Evolutionary conservation across 129 eudicot genomes (phyloP), one percentile per base, ranked within the genome.

Genomic region (Flaveria trinervia): DNA sequence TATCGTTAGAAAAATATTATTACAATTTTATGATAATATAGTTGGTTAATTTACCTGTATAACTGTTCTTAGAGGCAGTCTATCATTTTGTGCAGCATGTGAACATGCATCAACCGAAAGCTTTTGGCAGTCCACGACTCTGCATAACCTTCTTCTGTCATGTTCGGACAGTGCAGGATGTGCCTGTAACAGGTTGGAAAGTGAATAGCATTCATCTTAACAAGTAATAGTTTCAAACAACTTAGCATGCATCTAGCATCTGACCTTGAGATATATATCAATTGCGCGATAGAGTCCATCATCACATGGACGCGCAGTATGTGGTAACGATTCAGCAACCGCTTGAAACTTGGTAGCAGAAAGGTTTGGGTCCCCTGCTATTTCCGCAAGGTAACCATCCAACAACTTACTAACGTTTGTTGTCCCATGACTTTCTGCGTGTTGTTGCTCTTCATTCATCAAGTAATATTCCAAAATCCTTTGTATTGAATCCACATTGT

Each of bases 221-320:
- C n/a, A 13, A 13, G 2, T 49, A 49, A 13, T 1, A 36, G 41
- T 36, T 45, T 45, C 11, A 45, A 45, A 45, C 49, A 45, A 45
- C 49, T 45, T 45, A n/a, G 14, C n/a, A 5, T 3, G 18, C 13
- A 15, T 23, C 2, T 10, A 25, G 43, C 39, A 36, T 65, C 5
- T 74, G 44, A 90, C 96, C 96, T 92, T 90, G 71, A 92, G 92
- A 74, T 88, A 92, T 65, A 88, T 87, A 77, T 89, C 97, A 16
- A 86, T 89, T 74, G 96, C 92, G 74, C 97, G 85, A 68, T 92
- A 92, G 70, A 92, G 90, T 67, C 96, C 96, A 73, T 92, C 96
- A 68, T 92, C 83, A 83, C 93, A 88, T 22, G 87, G 80, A 45
- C 97, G 85, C 41, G 92, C 86, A 76, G 78, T 71, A 73, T 84